Conservation (phyloP, 257 asterid species). For the Anisodus acutangulus region DNA sequence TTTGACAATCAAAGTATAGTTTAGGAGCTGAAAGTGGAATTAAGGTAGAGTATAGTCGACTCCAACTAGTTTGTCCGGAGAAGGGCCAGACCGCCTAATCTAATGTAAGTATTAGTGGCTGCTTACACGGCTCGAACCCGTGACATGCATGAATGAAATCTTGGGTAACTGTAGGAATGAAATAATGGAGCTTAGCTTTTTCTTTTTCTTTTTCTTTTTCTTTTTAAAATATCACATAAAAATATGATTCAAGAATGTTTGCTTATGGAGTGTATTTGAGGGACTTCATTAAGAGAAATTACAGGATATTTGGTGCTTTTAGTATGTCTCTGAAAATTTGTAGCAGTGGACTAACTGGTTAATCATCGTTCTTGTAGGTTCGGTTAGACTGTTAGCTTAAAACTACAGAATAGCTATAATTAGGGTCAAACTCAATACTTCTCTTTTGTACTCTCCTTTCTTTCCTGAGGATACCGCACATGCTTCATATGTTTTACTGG, state of each 20-base stretch:
- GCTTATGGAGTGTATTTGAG: background rate
- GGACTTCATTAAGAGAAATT: background rate
- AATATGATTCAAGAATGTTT: background rate
- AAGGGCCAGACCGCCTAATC: too few relatives aligned
- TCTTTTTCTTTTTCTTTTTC: background rate
- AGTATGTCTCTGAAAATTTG: background rate
- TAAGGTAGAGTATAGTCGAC: background rate
- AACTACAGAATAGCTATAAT: background rate
- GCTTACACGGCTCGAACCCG: too few relatives aligned
- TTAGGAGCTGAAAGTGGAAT: background rate
- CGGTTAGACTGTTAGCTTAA: conserved; percentile 1
- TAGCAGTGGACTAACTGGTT: background rate
- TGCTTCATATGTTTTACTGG: background rate
- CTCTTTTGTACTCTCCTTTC: background rate
- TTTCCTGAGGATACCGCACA: background rate
- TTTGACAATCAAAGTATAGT: background rate
- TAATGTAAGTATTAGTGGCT: too few relatives aligned
- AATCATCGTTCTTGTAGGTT: background rate
- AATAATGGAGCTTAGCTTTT: background rate
- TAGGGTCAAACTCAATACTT: background rate
- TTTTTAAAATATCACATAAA: background rate
- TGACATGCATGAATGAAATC: background rate
- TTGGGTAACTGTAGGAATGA: background rate
- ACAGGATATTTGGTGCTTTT: background rate
- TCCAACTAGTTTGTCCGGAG: background rate